Conservation (phyloP, 495 filamentous ascomycete genomes). For the Amniculicola lignicola region DNA sequence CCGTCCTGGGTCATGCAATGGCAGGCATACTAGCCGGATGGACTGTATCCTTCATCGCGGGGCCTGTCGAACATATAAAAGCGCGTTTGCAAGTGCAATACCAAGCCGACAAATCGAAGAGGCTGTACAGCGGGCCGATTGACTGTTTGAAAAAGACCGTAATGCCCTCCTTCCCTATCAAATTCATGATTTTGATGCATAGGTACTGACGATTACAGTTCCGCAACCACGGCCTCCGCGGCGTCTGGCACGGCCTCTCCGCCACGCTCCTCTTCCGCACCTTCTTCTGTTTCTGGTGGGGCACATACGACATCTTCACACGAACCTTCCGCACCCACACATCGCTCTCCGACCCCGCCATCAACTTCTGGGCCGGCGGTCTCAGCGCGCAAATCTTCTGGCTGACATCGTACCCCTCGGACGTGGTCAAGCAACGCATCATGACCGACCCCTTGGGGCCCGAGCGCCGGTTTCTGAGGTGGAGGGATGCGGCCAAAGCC, state of each 20-base stretch:
- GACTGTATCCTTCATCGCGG: slow-evolving; percentile 88
- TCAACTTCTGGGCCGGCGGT: slow-evolving; percentile 98
- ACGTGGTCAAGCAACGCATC: slow-evolving; percentile 96
- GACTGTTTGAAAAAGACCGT: slow-evolving; percentile 75
- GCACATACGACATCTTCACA: slow-evolving; percentile 80
- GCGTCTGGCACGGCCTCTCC: slow-evolving; percentile 77
- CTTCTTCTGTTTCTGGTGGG: slow-evolving; percentile 99
- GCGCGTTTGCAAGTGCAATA: slow-evolving; percentile 93
- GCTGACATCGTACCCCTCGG: slow-evolving; percentile 84
- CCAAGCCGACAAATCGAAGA: slow-evolving; percentile 63
- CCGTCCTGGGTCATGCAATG: slow-evolving; percentile 75
- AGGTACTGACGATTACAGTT: slow-evolving; percentile 37
- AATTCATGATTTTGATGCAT: not conserved
- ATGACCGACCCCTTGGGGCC: slow-evolving; percentile 88
- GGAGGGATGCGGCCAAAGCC: slow-evolving; percentile 75
- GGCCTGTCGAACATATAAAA: slow-evolving; percentile 94
- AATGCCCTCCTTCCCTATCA: slow-evolving; percentile 7
- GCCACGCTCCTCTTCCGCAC: slow-evolving; percentile 85
- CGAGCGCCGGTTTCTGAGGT: slow-evolving; percentile 65
- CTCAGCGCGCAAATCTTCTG: slow-evolving; percentile 91
- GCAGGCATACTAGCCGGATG: slow-evolving; percentile 83
- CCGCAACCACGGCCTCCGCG: slow-evolving; percentile 64
- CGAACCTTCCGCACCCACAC: slow-evolving; percentile 63
- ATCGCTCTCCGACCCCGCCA: slow-evolving; percentile 66
- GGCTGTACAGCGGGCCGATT: slow-evolving; percentile 80